These are phyloP conservation scores for Diplosphaera chodatii DNA, from an alignment of 139 green algal species.

Conservation along the genomic window DNA sequence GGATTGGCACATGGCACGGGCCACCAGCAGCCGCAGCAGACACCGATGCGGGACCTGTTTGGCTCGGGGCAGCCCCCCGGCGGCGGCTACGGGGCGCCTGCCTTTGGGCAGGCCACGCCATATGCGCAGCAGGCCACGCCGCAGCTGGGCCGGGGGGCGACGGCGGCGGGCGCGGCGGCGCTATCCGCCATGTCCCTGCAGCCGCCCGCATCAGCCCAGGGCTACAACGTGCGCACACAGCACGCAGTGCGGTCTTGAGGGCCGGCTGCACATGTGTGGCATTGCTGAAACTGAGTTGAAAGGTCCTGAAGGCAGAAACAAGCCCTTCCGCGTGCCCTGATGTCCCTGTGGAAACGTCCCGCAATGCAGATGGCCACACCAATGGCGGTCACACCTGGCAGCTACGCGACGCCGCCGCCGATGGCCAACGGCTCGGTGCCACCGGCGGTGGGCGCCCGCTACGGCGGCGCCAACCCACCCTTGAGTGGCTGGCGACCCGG, in stretches of 20 bases:
- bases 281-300: no score
- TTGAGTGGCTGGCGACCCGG: no score
- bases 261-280: no score
- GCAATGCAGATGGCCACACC: constrained; percentile 6
- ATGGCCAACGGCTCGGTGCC: constrained; percentile 9
- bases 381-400: constrained; percentile 9
- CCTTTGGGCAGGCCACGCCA: background rate
- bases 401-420: constrained; percentile 30
- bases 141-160: background rate
- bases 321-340: no score
- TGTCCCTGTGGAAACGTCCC: no score
- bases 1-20: background rate
- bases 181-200: background rate
- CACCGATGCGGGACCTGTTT: background rate
- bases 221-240: no score
- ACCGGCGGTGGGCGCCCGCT: constrained; percentile 12
- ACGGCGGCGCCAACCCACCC: no score
- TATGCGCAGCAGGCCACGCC: background rate
- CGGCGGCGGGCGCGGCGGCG: no score
- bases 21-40: background rate
- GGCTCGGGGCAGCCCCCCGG: background rate
- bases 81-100: background rate
- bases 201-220: no score
- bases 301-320: no score
- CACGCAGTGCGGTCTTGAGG: no score